Evolutionary conservation across 495 filamentous ascomycete genomes (phyloP).

Genomic region (Penicillium coprophilum): DNA sequence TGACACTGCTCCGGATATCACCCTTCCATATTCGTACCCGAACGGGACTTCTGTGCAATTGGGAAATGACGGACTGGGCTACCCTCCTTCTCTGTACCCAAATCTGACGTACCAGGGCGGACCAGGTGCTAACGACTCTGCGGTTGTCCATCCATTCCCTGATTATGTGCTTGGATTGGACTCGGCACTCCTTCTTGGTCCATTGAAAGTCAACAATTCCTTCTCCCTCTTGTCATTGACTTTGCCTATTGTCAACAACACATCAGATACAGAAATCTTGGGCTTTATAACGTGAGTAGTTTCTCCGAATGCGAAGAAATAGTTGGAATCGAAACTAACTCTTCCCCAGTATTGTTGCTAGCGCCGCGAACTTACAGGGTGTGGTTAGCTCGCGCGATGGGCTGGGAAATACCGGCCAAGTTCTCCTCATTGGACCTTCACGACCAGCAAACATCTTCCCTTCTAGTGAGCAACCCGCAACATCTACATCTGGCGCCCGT

Average conservation of each 20-base stretch:
- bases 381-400: slow-evolving; percentile 64
- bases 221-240: slow-evolving; percentile 82
- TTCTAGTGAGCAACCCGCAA: slow-evolving; percentile 24
- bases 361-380: slow-evolving; percentile 56
- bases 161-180: slow-evolving; percentile 50
- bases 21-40: slow-evolving; percentile 54
- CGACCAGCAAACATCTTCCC: slow-evolving; percentile 65
- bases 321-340: neutral
- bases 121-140: slow-evolving; percentile 31
- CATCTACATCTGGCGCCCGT: slow-evolving; percentile 20
- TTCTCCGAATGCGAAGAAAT: neutral
- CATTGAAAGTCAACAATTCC: slow-evolving; percentile 62
- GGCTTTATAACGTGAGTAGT: slow-evolving; percentile 59
- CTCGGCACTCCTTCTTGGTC: slow-evolving; percentile 64
- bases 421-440: slow-evolving; percentile 65
- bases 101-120: slow-evolving; percentile 62
- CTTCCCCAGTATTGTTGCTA: slow-evolving; percentile 58
- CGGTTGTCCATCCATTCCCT: slow-evolving; percentile 37
- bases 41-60: slow-evolving; percentile 59
- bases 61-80: slow-evolving; percentile 60
- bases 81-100: slow-evolving; percentile 67
- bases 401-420: slow-evolving; percentile 62
- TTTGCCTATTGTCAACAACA: slow-evolving; percentile 67
- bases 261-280: slow-evolving; percentile 56
- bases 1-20: slow-evolving; percentile 42